Evolutionary conservation across 2,329 filamentous ascomycete species (phyloP).

Genomic region (Aspergillus oerlinghausenensis): DNA sequence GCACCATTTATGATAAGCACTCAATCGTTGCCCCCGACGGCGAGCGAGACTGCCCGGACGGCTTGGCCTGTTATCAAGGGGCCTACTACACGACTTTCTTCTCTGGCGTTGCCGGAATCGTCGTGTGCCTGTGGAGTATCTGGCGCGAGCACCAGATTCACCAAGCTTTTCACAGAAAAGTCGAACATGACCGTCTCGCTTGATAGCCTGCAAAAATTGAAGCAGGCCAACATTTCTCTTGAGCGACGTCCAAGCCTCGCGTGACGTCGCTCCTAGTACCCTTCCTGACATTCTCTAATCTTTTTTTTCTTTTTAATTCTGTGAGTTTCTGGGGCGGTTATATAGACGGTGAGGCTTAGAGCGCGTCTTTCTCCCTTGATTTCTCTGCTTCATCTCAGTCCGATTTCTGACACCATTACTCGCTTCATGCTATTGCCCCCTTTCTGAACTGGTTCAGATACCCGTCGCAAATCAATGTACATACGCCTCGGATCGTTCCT

Average conservation of each 20-base stretch:
- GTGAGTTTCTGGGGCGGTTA: background rate
- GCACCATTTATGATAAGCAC: slow-evolving; percentile 75
- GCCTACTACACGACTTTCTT: slow-evolving; percentile 77
- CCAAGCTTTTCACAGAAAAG: slow-evolving; percentile 21
- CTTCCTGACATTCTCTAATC: background rate
- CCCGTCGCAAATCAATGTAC: background rate
- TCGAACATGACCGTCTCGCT: slow-evolving; percentile 30
- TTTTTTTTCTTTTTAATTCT: background rate
- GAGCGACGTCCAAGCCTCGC: background rate
- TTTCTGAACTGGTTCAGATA: background rate
- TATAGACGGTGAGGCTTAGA: background rate
- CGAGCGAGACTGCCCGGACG: slow-evolving; percentile 70
- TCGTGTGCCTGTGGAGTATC: slow-evolving; percentile 59
- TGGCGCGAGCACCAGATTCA: slow-evolving; percentile 36
- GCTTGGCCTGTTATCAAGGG: slow-evolving; percentile 71
- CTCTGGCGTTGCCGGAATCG: slow-evolving; percentile 65
- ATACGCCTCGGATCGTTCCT: background rate
- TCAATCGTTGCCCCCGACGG: slow-evolving; percentile 64
- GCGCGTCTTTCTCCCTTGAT: background rate
- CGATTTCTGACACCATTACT: background rate
- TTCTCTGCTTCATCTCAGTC: background rate
- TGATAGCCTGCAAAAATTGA: slow-evolving; percentile 7
- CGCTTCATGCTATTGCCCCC: background rate
- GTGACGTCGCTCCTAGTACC: background rate
- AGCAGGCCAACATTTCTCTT: background rate